A percentile compares a stretch with the other conserved stretches of the same genome.
Conservation (phyloP, 2,329 filamentous ascomycete genomes). For the Pseudogymnoascus sp. region DNA sequence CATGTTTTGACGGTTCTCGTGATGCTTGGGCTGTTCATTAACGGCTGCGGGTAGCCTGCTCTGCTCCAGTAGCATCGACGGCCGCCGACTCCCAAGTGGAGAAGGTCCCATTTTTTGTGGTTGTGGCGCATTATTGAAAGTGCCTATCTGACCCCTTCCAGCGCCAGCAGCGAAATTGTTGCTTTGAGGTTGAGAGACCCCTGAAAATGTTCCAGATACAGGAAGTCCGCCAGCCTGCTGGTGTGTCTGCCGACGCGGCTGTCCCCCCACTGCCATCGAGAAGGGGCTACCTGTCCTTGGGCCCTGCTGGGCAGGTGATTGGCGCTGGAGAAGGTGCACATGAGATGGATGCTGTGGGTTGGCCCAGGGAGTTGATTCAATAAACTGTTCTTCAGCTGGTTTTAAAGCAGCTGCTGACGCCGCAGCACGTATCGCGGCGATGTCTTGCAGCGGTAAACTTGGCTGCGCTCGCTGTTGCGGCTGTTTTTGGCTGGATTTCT, state of each 20-base stretch:
- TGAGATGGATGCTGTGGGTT: constrained; percentile 77
- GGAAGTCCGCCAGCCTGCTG: constrained; percentile 29
- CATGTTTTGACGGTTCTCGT: constrained; percentile 8
- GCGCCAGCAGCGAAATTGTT: background rate
- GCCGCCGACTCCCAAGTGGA: constrained; percentile 29
- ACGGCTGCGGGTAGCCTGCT: constrained; percentile 19
- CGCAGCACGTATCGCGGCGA: constrained; percentile 29
- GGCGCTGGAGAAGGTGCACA: constrained; percentile 36
- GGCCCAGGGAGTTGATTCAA: constrained; percentile 87
- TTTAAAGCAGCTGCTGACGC: constrained; percentile 35
- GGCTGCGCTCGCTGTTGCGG: constrained; percentile 20
- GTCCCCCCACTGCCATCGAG: constrained; percentile 25
- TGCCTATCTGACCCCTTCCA: background rate
- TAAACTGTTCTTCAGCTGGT: constrained; percentile 75
- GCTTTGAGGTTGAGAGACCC: background rate
- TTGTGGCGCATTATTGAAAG: constrained; percentile 15
- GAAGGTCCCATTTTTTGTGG: constrained; percentile 29
- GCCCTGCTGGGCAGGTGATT: constrained; percentile 35
- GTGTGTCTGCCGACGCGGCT: constrained; percentile 35
- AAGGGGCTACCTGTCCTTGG: constrained; percentile 33
- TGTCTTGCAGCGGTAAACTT: constrained; percentile 28
- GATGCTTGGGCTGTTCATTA: constrained; percentile 17
- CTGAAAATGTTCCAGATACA: constrained; percentile 31
- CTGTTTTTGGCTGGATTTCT: constrained; percentile 24
- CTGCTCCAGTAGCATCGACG: constrained; percentile 30